phyloP scores from a whole-genome alignment of 2,329 filamentous ascomycete species.

The Aspergillus luchuensis region DNA sequence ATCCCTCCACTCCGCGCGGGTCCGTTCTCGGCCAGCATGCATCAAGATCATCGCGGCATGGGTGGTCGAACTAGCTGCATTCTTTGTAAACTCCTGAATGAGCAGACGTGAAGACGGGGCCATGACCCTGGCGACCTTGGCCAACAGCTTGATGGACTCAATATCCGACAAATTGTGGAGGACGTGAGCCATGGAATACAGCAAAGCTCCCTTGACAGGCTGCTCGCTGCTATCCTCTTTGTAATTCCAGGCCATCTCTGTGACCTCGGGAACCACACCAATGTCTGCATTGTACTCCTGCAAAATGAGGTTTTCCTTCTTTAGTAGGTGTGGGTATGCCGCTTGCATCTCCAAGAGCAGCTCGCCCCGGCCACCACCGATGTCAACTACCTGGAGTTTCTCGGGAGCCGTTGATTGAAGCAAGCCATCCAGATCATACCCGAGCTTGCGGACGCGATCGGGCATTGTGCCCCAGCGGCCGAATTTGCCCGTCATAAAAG shows the following conservation, averaged over 20 bases:
- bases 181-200: conserved; percentile 41
- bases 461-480: conserved; percentile 37
- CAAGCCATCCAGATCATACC: conserved; percentile 35
- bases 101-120: conserved; percentile 35
- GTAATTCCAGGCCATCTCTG: conserved; percentile 39
- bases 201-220: conserved; percentile 35
- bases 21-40: conserved; percentile 38
- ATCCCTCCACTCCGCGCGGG: conserved; percentile 38
- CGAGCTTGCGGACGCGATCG: conserved; percentile 31
- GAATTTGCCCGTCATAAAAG: conserved; percentile 44
- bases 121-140: conserved; percentile 42
- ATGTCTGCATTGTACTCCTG: conserved; percentile 42
- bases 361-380: conserved; percentile 42
- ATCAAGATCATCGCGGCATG: conserved; percentile 43
- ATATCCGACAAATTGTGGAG: conserved; percentile 42
- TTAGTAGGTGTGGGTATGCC: conserved; percentile 32
- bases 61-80: conserved; percentile 37
- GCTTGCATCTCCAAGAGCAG: conserved; percentile 40
- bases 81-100: conserved; percentile 42
- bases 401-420: conserved; percentile 20
- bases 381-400: conserved; percentile 37
- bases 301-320: conserved; percentile 32
- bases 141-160: conserved; percentile 37
- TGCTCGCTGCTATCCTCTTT: conserved; percentile 36
- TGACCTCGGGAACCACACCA: conserved; percentile 28